Evolutionary conservation across 345 rosid genomes (phyloP).

Genomic region (Moricandia moricandioides): DNA sequence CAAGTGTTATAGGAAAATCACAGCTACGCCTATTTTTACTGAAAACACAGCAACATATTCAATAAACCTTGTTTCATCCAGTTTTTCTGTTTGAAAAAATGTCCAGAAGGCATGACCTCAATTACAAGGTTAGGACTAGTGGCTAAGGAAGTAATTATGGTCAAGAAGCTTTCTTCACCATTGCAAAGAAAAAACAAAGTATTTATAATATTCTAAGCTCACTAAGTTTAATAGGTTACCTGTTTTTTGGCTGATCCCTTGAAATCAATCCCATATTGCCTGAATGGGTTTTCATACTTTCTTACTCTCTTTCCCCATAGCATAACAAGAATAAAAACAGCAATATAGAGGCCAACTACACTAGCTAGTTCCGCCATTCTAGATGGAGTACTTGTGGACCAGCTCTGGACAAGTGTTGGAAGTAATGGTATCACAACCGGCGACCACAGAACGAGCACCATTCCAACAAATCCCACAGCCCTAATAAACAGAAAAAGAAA

Average conservation of each 20-base stretch:
- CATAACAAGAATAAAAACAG: constrained; percentile 65
- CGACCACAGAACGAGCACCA: constrained; percentile 91
- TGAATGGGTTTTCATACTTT: constrained; percentile 65
- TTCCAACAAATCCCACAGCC: constrained; percentile 67
- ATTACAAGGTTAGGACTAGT: constrained; percentile 1
- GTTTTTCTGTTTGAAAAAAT: neutral
- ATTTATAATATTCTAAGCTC: constrained; percentile 5
- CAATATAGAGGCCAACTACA: constrained; percentile 72
- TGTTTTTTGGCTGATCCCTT: constrained; percentile 52
- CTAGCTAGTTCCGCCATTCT: constrained; percentile 67
- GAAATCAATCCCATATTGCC: constrained; percentile 78
- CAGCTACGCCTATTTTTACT: neutral
- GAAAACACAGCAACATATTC: neutral
- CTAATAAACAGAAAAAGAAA: constrained; percentile 33
- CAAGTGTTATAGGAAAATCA: neutral
- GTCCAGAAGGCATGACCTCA: neutral
- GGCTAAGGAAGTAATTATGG: neutral
- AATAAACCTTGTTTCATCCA: neutral
- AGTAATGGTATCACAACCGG: constrained; percentile 76
- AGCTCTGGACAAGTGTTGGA: constrained; percentile 79
- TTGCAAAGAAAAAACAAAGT: constrained; percentile 1
- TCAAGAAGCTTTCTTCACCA: neutral
- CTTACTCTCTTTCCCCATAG: constrained; percentile 87
- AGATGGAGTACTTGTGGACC: constrained; percentile 66
- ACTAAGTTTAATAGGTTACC: constrained; percentile 19